phyloP scores from a whole-genome alignment of 2,329 filamentous ascomycete genomes.

The Aulographum hederae region DNA sequence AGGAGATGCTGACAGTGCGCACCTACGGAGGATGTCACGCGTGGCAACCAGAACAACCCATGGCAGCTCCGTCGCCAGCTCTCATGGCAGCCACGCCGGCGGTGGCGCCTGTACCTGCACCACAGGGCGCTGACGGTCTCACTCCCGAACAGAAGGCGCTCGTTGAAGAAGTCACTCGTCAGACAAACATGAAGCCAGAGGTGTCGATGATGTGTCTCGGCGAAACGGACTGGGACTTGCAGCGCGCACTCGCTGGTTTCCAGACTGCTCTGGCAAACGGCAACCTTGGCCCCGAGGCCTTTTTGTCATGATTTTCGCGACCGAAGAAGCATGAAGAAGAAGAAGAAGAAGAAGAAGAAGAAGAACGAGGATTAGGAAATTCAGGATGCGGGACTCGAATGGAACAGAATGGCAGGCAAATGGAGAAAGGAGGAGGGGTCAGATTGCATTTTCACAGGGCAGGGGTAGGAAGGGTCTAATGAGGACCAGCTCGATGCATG shows the following conservation, averaged over 20 bases:
- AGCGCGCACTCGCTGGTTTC: conserved; percentile 58
- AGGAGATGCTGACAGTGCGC: conserved; percentile 59
- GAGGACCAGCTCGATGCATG: no score
- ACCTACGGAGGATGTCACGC: conserved; percentile 41
- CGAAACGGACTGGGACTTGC: conserved; percentile 64
- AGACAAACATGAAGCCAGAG: conserved; percentile 62
- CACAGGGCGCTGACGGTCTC: no score
- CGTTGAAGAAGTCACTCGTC: conserved; percentile 49
- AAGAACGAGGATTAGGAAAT: no score
- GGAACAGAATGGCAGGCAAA: no score
- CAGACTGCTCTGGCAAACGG: conserved; percentile 55
- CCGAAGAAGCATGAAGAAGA: not conserved
- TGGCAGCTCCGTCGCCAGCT: conserved; percentile 1
- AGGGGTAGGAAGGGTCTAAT: no score
- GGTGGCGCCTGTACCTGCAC: no score
- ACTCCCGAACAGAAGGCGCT: no score
- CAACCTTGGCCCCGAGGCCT: conserved; percentile 23
- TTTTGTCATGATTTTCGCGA: conserved; percentile 10
- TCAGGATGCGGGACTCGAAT: no score
- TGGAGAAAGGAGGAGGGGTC: no score
- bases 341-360: no score
- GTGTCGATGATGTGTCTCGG: conserved; percentile 69
- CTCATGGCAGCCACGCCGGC: not conserved
- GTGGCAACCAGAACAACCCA: conserved; percentile 15
- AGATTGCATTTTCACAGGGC: no score